Evolutionary conservation across 805 yeast species (phyloP), one percentile per base, ranked within the genome.

Genomic region (Candida suzukii): DNA sequence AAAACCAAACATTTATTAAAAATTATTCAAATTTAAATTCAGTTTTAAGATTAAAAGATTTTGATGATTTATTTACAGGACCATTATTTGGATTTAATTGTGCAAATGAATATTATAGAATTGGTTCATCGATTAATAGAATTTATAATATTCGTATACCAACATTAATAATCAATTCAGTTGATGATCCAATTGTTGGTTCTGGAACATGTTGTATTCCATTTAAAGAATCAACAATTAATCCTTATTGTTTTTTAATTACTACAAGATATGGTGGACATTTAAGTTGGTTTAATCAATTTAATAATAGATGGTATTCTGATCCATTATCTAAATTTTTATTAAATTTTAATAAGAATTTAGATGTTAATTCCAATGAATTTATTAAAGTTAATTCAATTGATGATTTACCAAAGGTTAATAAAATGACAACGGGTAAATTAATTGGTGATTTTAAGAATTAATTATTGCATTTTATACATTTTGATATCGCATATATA

Each of bases 211-310:
- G 47, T 14, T 59, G 54, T 22, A 54, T 83, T 21, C 93, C 93
- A 1, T 55, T 57, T 29, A 55, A 54, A 14, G 81, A 78, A 45
- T 69, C 74, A 18, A 47, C 53, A 31, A 47, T 55, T 25, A 84
- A 84, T 53, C 93, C 95, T 2, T 76, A 72, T 53, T 61, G 77
- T 27, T 61, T 73, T 35, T 49, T 81, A 52, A 67, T 79, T 5
- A 72, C 78, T 44, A 81, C 90, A 7, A 68, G 73, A 33, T 67
- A 74, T 40, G 95, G 95, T 7, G 95, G 95, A 1, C 95, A 86
- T 60, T 69, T 86, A 41, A 93, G 86, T n/a, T 86, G 83, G 82
- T 86, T 78, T 46, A 68, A 72, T 47, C 61, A 67, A 37, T 63
- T 70, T 21, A 83, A 83, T 21, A 66, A 68, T 33, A 74, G 88